These are phyloP conservation scores for Whalleya microplaca DNA, from an alignment of 2,329 filamentous ascomycete species.

Conservation along the genomic window DNA sequence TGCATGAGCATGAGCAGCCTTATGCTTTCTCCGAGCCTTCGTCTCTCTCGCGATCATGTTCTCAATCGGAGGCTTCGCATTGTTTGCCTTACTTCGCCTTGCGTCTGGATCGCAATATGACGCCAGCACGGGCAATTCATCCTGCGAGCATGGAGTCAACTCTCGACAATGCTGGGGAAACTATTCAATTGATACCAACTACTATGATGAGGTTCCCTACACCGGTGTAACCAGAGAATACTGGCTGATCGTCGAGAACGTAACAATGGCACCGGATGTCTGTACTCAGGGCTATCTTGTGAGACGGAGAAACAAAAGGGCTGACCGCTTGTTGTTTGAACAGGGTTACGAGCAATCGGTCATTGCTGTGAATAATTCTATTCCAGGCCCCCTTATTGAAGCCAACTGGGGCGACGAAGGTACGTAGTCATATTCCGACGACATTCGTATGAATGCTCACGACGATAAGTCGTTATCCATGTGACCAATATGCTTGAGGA, in stretches of 20 bases:
- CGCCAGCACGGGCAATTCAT: too few relatives aligned
- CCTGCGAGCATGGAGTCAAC: too few relatives aligned
- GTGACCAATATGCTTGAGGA: conserved; percentile 39
- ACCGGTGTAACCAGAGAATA: conserved; percentile 38
- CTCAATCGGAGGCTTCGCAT: too few relatives aligned
- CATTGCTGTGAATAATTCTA: conserved; percentile 56
- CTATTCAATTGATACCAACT: conserved; percentile 21
- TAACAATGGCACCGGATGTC: conserved; percentile 40
- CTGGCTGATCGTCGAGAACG: conserved; percentile 52
- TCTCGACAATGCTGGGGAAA: conserved; percentile 9
- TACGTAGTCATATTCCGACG: conserved; percentile 53
- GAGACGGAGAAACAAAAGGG: conserved; percentile 37
- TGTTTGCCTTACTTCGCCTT: too few relatives aligned
- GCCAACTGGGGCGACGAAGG: conserved; percentile 46
- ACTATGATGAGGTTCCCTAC: conserved; percentile 12
- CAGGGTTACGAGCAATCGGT: conserved; percentile 44
- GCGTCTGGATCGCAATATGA: too few relatives aligned
- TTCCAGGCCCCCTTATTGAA: conserved; percentile 59
- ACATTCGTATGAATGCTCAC: conserved; percentile 24
- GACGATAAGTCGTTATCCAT: conserved; percentile 26
- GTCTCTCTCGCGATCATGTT: too few relatives aligned
- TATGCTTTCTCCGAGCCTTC: too few relatives aligned
- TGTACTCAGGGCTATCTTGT: conserved; percentile 33
- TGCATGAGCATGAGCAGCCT: too few relatives aligned
- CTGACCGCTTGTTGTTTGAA: too few relatives aligned